Evolutionary conservation across 164 flowering plant genomes (phyloP).

Genomic region (Saururus chinensis): DNA sequence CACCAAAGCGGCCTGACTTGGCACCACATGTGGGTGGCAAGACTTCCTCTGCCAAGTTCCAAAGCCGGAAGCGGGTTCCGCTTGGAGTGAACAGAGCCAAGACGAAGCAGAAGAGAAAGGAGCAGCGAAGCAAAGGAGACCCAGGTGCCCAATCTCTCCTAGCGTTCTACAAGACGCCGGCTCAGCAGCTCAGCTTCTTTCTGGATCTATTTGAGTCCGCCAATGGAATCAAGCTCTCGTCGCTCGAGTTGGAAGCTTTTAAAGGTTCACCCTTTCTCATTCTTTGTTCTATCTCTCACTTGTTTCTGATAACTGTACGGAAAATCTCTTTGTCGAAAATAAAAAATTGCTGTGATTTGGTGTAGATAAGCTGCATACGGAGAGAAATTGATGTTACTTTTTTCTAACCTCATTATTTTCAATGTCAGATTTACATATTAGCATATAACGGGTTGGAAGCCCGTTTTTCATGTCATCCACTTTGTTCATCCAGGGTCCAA

Average conservation of each 20-base stretch:
- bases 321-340: too few relatives aligned
- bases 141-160: constrained; percentile 1
- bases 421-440: neutral
- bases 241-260: constrained; percentile 68
- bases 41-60: constrained; percentile 1
- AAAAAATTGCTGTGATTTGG: too few relatives aligned
- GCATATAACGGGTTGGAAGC: neutral
- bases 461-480: too few relatives aligned
- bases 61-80: constrained; percentile 27
- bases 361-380: too few relatives aligned
- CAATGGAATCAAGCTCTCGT: constrained; percentile 46
- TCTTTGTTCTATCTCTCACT: neutral
- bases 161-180: constrained; percentile 13
- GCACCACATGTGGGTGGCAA: neutral
- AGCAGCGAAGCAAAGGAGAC: constrained; percentile 7
- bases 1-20: neutral
- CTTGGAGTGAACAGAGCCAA: constrained; percentile 17
- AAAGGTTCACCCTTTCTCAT: constrained; percentile 27
- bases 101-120: constrained; percentile 17
- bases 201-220: constrained; percentile 45
- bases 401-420: neutral
- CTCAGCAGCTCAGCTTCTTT: constrained; percentile 54
- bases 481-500: too few relatives aligned
- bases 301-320: neutral
- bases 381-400: neutral